phyloP scores from a whole-genome alignment of 2,329 filamentous ascomycete genomes.

The Claviceps pazoutovae region DNA sequence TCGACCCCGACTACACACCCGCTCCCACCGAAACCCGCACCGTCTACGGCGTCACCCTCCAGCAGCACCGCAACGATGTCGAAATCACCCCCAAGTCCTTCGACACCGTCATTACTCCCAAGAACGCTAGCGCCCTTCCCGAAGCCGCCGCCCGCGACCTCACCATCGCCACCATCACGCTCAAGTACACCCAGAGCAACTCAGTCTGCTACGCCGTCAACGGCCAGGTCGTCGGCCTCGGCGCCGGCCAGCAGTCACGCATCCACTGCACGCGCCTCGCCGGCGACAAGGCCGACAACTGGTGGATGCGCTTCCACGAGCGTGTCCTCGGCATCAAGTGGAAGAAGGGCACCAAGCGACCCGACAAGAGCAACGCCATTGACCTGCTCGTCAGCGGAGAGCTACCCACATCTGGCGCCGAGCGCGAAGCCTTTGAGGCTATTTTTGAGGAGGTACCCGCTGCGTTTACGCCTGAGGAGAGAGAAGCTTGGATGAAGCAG shows the following conservation, averaged over 20 bases:
- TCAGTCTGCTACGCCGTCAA: conserved; percentile 95
- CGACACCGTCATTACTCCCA: conserved; percentile 71
- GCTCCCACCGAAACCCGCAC: conserved; percentile 70
- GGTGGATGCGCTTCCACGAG: conserved; percentile 98
- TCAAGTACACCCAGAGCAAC: conserved; percentile 99
- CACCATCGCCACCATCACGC: conserved; percentile 86
- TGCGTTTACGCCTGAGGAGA: conserved; percentile 72
- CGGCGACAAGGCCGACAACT: conserved; percentile 97
- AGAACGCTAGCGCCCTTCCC: conserved; percentile 57
- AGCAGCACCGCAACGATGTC: conserved; percentile 87
- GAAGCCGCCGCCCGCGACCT: conserved; percentile 78
- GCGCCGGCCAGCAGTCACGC: conserved; percentile 90
- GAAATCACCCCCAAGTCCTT: conserved; percentile 78
- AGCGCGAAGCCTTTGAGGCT: conserved; percentile 74
- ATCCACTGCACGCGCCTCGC: conserved; percentile 97
- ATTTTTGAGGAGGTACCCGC: conserved; percentile 81
- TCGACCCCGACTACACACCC: conserved; percentile 77
- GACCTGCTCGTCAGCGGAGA: conserved; percentile 87
- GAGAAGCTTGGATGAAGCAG: conserved; percentile 72
- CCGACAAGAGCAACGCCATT: conserved; percentile 97
- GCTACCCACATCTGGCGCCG: conserved; percentile 68
- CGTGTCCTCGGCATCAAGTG: conserved; percentile 79
- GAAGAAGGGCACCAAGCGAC: conserved; percentile 93
- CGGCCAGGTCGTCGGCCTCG: conserved; percentile 85
- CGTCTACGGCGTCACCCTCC: conserved; percentile 77